Conservation (phyloP, 2,329 filamentous ascomycete genomes). For the Colletotrichum chlorophyti region DNA sequence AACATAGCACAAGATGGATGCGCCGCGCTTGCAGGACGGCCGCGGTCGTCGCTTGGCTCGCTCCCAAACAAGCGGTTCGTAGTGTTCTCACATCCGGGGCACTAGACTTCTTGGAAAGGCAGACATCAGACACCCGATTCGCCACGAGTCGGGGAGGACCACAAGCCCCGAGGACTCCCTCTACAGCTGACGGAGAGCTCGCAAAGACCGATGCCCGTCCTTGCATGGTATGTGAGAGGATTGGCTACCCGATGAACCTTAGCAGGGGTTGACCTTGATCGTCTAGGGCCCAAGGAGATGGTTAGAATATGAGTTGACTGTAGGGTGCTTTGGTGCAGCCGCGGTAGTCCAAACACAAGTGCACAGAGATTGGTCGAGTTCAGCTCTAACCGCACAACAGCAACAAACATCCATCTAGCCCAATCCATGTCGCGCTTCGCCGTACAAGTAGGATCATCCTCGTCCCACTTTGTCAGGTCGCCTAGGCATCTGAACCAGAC, state of each 20-base stretch:
- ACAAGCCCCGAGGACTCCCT: slow-evolving; percentile 9
- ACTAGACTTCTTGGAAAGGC: background rate
- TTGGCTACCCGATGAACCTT: background rate
- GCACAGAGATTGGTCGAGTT: slow-evolving; percentile 20
- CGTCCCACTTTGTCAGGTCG: slow-evolving; percentile 1
- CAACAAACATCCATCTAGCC: background rate
- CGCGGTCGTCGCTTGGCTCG: slow-evolving; percentile 2
- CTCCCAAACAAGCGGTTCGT: slow-evolving; percentile 15
- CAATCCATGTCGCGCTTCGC: background rate
- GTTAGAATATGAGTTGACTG: slow-evolving; percentile 26
- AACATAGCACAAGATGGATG: background rate
- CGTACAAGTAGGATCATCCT: slow-evolving; percentile 7
- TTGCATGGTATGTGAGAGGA: slow-evolving; percentile 13
- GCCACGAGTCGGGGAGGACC: slow-evolving; percentile 1
- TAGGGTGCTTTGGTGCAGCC: slow-evolving; percentile 18
- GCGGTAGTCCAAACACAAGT: slow-evolving; percentile 24
- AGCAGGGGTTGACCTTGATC: slow-evolving; percentile 25
- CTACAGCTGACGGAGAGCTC: slow-evolving; percentile 17
- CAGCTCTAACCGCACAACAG: background rate
- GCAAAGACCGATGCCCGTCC: slow-evolving; percentile 24
- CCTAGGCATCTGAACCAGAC: slow-evolving; percentile 17
- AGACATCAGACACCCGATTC: slow-evolving; percentile 14
- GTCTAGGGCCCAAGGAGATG: slow-evolving; percentile 23
- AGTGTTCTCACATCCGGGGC: slow-evolving; percentile 15
- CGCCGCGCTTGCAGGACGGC: slow-evolving; percentile 5